Evolutionary conservation across 176 grass and related monocot species (phyloP).

Genomic region (Phyllostachys edulis): DNA sequence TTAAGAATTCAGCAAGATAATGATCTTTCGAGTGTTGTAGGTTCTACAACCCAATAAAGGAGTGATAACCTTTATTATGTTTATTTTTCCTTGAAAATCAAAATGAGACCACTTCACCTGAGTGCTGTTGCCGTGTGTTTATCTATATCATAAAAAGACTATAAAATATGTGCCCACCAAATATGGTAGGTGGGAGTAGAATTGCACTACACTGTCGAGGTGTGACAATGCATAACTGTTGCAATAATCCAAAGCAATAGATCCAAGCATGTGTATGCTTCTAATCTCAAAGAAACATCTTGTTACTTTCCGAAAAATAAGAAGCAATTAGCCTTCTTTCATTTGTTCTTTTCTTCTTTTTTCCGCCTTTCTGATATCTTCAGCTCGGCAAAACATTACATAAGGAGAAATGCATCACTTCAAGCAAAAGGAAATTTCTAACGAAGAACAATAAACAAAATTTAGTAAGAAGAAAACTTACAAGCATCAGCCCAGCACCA

Average conservation of each 20-base stretch:
- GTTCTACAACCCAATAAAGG: no score
- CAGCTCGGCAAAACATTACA: neutral
- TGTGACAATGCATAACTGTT: neutral
- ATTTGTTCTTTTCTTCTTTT: neutral
- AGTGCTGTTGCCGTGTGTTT: neutral
- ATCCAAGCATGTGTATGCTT: neutral
- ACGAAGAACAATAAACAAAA: neutral
- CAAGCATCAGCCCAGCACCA: constrained; percentile 80
- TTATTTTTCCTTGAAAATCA: neutral
- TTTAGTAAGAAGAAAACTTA: constrained; percentile 36
- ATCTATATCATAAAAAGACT: neutral
- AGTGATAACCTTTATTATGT: neutral
- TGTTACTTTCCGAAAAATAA: neutral
- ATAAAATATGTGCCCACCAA: neutral
- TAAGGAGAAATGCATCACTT: neutral
- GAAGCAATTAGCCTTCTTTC: neutral
- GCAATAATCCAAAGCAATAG: neutral
- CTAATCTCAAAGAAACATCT: neutral
- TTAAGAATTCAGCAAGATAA: neutral
- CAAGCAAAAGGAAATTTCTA: neutral
- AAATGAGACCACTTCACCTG: neutral
- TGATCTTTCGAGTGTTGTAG: no score
- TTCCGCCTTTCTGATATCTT: neutral
- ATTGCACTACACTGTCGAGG: neutral
- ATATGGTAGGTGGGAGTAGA: neutral